Percentiles rank a stretch among this genome's conserved stretches.
These are phyloP conservation scores for Zalerion maritima DNA, from an alignment of 495 filamentous ascomycete species.

Conservation along the genomic window DNA sequence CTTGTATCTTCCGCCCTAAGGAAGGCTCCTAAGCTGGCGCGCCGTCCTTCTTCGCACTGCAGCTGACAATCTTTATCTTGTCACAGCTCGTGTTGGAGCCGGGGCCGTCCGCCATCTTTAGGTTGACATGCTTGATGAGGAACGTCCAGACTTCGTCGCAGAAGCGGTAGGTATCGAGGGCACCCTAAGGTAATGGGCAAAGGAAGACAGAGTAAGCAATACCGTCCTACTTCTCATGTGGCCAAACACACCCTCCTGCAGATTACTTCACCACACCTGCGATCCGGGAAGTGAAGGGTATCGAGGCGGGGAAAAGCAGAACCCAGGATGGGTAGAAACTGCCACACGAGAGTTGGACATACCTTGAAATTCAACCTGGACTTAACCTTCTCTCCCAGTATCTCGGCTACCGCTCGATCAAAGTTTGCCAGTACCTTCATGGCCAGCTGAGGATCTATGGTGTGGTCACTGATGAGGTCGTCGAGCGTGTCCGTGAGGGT, in stretches of 20 bases:
- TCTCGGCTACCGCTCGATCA: conserved; percentile 76
- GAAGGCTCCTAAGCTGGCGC: conserved; percentile 31
- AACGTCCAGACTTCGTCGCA: conserved; percentile 99
- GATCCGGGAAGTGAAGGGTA: no score
- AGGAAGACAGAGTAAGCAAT: conserved; percentile 2
- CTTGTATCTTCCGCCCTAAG: no score
- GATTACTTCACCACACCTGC: no score
- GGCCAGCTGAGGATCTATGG: conserved; percentile 92
- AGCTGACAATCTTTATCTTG: conserved; percentile 95
- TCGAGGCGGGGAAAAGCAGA: no score
- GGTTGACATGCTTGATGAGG: conserved; percentile 92
- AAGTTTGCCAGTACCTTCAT: conserved; percentile 95
- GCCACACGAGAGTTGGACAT: conserved; percentile 12
- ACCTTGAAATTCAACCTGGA: conserved; percentile 92
- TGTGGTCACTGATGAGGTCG: conserved; percentile 78
- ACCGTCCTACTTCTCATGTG: neutral
- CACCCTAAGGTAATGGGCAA: conserved; percentile 45
- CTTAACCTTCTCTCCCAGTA: conserved; percentile 81
- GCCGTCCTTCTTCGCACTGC: conserved; percentile 73
- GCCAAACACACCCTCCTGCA: neutral
- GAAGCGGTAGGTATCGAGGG: conserved; percentile 97
- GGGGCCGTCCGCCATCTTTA: conserved; percentile 80
- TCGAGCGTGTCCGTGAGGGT: conserved; percentile 93
- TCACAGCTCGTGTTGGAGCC: conserved; percentile 43
- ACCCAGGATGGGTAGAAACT: neutral